Evolutionary conservation across 2,329 filamentous ascomycete species (phyloP), one percentile per base, ranked within the genome.

Genomic region (Chaetomium sp.): DNA sequence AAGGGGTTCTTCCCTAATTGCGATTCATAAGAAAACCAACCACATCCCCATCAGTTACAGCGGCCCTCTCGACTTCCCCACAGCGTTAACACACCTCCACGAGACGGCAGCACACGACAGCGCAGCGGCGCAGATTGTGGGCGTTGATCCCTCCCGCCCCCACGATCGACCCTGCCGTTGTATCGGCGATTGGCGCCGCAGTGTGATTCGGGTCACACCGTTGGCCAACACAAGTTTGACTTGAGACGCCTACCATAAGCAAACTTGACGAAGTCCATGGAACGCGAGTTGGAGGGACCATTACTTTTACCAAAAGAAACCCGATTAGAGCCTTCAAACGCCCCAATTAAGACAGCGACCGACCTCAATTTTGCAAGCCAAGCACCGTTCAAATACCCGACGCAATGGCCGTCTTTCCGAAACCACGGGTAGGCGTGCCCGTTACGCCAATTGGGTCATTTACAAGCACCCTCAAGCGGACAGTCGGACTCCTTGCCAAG

Each of bases 391-490:
- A 27, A 27, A 27, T 27, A 27, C 19, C 19, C 19, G 19, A 27
- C 19, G 19, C 19, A 27, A 27, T 27, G 19, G 19, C 19, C 19
- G 19, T 27, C 19, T 27, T 27, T 27, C 37, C 33, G 11, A 40
- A 42, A 8, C 32, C 40, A 6, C 55, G 41, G 36, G 42, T 3
- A 33, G 49, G 46, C 2, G 33, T 9, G 10, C 36, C 37, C 4
- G 32, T 49, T 5, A 14, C 44, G 6, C 38, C 50, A 7, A 33
- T 36, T 10, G 46, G 35, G 8, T 51, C 43, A 38, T 45, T 56
- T 14, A 36, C 55, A 33, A 40, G 48, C 49, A 41, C 34, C 52
- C 9, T 61, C 52, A 56, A 43, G 34, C 61, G 59, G 49, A 49
- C 57, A 27, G 50, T 41, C 27, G 38, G 11, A 19, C 46, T 55